Percentiles rank a stretch among this genome's conserved stretches.
These are phyloP conservation scores for Talaromyces ruber DNA, from an alignment of 495 filamentous ascomycete genomes.

Conservation along the genomic window DNA sequence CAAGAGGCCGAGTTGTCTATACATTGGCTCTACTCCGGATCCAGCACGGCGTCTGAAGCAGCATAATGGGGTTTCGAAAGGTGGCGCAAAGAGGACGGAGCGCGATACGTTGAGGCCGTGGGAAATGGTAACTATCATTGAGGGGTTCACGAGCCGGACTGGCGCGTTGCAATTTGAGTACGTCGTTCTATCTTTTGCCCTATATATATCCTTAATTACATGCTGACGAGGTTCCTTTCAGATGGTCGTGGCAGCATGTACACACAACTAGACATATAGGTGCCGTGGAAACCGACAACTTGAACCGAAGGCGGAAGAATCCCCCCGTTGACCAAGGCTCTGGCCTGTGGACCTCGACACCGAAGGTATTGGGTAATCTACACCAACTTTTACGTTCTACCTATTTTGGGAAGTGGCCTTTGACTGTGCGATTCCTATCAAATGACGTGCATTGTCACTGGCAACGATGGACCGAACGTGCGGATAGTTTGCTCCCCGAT, in stretches of 20 bases:
- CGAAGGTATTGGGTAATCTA: conserved; percentile 60
- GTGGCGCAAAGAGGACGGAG: conserved; percentile 73
- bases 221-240: conserved; percentile 16
- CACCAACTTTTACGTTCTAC: conserved; percentile 69
- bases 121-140: conserved; percentile 86
- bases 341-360: conserved; percentile 39
- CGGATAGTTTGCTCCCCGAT: conserved; percentile 34
- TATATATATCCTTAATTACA: not conserved
- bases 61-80: conserved; percentile 75
- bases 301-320: conserved; percentile 11
- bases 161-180: conserved; percentile 95
- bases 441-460: conserved; percentile 60
- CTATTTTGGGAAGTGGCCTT: conserved; percentile 74
- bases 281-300: conserved; percentile 42
- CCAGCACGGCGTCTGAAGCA: conserved; percentile 73
- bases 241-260: conserved; percentile 90
- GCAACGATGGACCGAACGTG: conserved; percentile 49
- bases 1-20: conserved; percentile 52
- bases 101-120: conserved; percentile 63
- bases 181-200: conserved; percentile 16
- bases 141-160: conserved; percentile 78
- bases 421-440: conserved; percentile 72
- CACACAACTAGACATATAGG: conserved; percentile 67
- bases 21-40: conserved; percentile 88
- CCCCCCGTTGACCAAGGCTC: conserved; percentile 24